Percentiles rank a stretch among this genome's conserved stretches.
Evolutionary conservation across 2,329 filamentous ascomycete genomes (phyloP).

Genomic region (Fusarium goolgardi): DNA sequence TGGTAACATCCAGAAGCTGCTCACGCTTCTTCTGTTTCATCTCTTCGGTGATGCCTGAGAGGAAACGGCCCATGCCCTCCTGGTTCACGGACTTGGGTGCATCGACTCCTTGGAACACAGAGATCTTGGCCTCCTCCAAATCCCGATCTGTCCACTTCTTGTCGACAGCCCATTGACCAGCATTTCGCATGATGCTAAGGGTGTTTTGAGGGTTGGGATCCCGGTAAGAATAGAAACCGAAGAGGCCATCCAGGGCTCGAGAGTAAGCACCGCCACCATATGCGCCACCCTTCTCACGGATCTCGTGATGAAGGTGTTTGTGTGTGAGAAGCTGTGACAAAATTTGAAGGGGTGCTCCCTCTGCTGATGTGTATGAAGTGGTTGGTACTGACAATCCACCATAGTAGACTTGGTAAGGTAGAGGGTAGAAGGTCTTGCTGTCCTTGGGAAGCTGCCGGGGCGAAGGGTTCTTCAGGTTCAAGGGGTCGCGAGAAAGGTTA

Average conservation of each 20-base stretch:
- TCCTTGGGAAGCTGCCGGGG: conserved; percentile 58
- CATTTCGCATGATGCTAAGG: conserved; percentile 82
- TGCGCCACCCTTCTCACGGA: conserved; percentile 95
- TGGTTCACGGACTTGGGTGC: conserved; percentile 87
- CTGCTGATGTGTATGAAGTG: conserved; percentile 80
- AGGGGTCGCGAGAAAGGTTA: conserved; percentile 41
- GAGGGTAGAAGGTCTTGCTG: conserved; percentile 86
- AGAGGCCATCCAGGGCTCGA: conserved; percentile 81
- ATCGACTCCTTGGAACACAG: conserved; percentile 91
- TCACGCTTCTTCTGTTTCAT: conserved; percentile 90
- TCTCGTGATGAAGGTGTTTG: conserved; percentile 96
- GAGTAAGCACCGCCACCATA: conserved; percentile 94
- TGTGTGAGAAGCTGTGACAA: conserved; percentile 93
- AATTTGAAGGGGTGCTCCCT: conserved; percentile 85
- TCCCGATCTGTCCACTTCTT: conserved; percentile 85
- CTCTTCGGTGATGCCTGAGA: conserved; percentile 85
- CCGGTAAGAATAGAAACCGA: conserved; percentile 96
- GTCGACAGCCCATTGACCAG: conserved; percentile 85
- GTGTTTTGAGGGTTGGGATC: conserved; percentile 95
- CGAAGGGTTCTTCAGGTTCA: conserved; percentile 56
- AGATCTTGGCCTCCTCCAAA: conserved; percentile 95
- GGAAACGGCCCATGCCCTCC: conserved; percentile 87
- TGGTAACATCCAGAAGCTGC: conserved; percentile 85
- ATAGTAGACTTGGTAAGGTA: conserved; percentile 98
- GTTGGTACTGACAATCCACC: conserved; percentile 85